Conservation (phyloP, 73 alveolate species). For the Paramecium biaurelia region DNA sequence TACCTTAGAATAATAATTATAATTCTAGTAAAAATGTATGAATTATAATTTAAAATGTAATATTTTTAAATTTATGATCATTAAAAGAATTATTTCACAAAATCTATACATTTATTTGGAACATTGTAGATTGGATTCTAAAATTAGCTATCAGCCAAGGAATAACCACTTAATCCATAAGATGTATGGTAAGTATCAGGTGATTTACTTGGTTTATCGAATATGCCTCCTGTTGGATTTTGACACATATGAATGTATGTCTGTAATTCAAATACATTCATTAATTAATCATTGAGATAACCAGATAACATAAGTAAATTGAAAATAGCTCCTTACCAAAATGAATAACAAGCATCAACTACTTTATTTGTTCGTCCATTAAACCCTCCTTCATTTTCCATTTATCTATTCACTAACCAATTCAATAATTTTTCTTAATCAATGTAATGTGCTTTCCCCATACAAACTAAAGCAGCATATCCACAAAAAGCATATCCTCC, state of each 20-base stretch:
- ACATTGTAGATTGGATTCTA: neutral
- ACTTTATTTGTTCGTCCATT: conserved; percentile 97
- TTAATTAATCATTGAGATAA: conserved; percentile 55
- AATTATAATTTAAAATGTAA: no score
- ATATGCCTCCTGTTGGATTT: conserved; percentile 83
- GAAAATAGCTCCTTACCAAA: conserved; percentile 96
- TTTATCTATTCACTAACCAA: conserved; percentile 89
- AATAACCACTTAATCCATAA: conserved; percentile 87
- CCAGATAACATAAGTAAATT: conserved; percentile 59
- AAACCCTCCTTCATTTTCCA: conserved; percentile 95
- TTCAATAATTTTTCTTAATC: conserved; percentile 77
- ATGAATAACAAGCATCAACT: conserved; percentile 96
- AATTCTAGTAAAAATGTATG: neutral
- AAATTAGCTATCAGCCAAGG: conserved; percentile 13
- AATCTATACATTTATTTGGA: neutral
- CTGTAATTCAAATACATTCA: conserved; percentile 70
- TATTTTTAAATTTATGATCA: neutral
- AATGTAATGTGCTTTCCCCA: conserved; percentile 78
- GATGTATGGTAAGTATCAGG: conserved; percentile 95
- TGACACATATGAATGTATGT: conserved; percentile 85
- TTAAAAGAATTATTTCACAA: neutral
- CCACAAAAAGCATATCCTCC: conserved; percentile 99
- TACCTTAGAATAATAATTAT: no score
- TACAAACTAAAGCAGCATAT: conserved; percentile 85
- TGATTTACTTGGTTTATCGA: conserved; percentile 93